Evolutionary conservation across 257 asterid genomes (phyloP), one percentile per base, ranked within the genome.

Genomic region (Plantago major): DNA sequence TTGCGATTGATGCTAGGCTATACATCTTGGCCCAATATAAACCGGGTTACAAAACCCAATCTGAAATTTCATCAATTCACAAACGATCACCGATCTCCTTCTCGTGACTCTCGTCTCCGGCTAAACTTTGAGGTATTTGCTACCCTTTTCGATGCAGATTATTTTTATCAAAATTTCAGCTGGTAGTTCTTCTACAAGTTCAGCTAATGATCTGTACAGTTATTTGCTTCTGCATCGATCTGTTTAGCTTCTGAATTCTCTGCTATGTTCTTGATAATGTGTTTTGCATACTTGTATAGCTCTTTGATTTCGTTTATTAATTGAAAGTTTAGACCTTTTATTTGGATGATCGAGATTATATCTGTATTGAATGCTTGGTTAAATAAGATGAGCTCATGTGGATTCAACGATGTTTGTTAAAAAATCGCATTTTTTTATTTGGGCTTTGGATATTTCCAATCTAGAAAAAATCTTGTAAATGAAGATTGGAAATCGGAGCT

Each of bases 191-290:
- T 55, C 22, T 17, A 26, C 49, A 57, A 42, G 54, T 2, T 46
- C 30, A 26, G 13, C 18, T 48, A 42, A 1, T 43, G 6, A 11
- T 46, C 38, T 59, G 46, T 5, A 46, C 38, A 58, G 58, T 55
- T 56, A 46, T 48, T 55, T 28, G 30, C 13, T 46, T 28, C 9
- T 42, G 10, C 56, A 5, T 61, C 55, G 69, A 72, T 72, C 72
- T 72, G 66, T 46, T 72, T 42, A 61, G 22, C 15, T 49, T 45
- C 51, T 22, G 42, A 45, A 11, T 60, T 58, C 19, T 30, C 5
- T 18, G 42, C 0, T 47, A 48, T 46, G 33, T 18, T 8, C 26
- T 7, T 54, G 62, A 46, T 46, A 58, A 4, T 45, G 55, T 67
- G 52, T 17, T 11, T 50, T 42, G 17, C 28, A 30, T 37, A 60